phyloP scores from a whole-genome alignment of 371 early-diverging fungal genomes.

The Pancytospora epiphaga region DNA sequence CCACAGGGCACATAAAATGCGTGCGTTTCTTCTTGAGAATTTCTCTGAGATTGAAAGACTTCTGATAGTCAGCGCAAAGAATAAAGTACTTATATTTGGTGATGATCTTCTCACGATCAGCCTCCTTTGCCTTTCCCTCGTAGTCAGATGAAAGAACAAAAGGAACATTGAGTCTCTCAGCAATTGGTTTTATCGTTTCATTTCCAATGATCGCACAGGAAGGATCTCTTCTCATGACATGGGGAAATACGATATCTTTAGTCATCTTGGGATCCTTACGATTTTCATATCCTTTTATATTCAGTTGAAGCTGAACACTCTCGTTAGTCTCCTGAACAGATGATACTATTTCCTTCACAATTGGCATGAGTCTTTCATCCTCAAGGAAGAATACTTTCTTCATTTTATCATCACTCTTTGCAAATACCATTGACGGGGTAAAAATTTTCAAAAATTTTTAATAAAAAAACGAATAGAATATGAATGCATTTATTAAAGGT shows the following conservation, averaged over 20 bases:
- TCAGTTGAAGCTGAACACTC: constrained; percentile 90
- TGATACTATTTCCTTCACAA: constrained; percentile 33
- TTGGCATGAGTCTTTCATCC: constrained; percentile 2
- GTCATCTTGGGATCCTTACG: constrained; percentile 96
- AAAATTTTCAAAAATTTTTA: constrained; percentile 9
- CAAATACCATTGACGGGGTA: neutral
- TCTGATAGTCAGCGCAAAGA: constrained; percentile 86
- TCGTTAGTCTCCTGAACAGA: constrained; percentile 61
- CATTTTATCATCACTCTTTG: constrained; percentile 27
- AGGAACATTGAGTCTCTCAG: constrained; percentile 78
- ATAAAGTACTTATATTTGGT: constrained; percentile 84
- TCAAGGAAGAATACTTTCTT: constrained; percentile 39
- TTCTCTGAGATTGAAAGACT: constrained; percentile 90
- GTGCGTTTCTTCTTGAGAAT: constrained; percentile 82
- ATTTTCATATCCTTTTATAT: constrained; percentile 96
- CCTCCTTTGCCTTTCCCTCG: constrained; percentile 89
- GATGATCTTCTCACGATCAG: constrained; percentile 95
- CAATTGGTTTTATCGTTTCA: constrained; percentile 81
- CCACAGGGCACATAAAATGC: constrained; percentile 89
- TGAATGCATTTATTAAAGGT: too few species aligned
- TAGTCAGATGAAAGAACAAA: constrained; percentile 86
- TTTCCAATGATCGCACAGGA: constrained; percentile 87
- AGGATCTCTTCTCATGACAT: constrained; percentile 78
- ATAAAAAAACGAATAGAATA: too few species aligned
- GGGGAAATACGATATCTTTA: constrained; percentile 81